Evolutionary conservation across 2,329 filamentous ascomycete genomes (phyloP), one percentile per base, ranked within the genome.

Genomic region (Fusarium sp.): DNA sequence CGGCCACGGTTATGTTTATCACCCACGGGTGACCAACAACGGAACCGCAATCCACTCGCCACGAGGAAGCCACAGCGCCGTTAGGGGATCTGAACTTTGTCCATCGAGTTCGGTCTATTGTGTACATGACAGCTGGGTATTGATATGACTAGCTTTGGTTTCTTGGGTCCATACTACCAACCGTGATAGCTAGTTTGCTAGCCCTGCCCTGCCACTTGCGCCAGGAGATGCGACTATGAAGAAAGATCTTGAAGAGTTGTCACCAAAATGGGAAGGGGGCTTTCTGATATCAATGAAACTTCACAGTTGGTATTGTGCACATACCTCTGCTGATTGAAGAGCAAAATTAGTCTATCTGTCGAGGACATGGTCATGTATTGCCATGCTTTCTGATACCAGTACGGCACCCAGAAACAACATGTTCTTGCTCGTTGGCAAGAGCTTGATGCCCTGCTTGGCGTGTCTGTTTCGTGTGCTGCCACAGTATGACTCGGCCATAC

Each of bases 151-250:
- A 32, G 27, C 20, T 42, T 32, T 27, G 53, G 37, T 56, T 56
- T 44, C 46, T 37, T 49, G 38, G 30, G 41, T 37, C 40, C 35
- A 32, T 26, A 41, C 57, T 42, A 58, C 48, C 49, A 62, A 50
- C 35, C 55, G 26, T 64, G 41, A 45, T 44, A 56, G 48, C 44
- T 63, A 44, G 41, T 52, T 56, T 59, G 65, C 60, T 60, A 33
- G 62, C 42, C 35, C 48, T 37, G 61, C 61, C 67, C 64, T 71
- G 41, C 64, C 45, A 49, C 62, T 64, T 75, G 55, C 57, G 72
- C 64, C 58, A 52, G 60, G 63, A 61, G 54, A 40, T 49, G 45
- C 23, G 46, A 54, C 30, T 41, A 23, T n/a, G 23, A 63, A 53
- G 50, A 41, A 53, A 60, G 52, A 49, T 41, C 37, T 55, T 46